Evolutionary conservation across 2,329 filamentous ascomycete species (phyloP).

Genomic region (Zasmidium citrigriseum): DNA sequence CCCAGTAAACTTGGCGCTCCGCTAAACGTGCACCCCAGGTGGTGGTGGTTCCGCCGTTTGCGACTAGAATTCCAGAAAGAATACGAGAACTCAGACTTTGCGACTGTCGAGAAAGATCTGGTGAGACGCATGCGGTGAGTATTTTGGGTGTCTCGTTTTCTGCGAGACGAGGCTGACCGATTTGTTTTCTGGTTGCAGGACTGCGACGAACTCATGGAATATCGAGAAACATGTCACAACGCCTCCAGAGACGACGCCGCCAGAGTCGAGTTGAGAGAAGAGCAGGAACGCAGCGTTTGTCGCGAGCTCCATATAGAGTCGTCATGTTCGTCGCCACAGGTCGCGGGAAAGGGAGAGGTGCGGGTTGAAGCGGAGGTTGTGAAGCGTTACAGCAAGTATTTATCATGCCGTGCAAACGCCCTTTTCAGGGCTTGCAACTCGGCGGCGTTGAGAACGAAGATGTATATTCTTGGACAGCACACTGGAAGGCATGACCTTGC

Average conservation of each 20-base stretch:
- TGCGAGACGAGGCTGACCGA: too few relatives aligned
- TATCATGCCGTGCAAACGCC: not conserved
- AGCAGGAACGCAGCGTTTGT: constrained; percentile 5
- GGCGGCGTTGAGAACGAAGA: not conserved
- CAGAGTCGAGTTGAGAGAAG: constrained; percentile 8
- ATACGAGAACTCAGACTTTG: constrained; percentile 28
- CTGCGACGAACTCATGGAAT: constrained; percentile 27
- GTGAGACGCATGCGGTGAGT: constrained; percentile 31
- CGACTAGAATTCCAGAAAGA: constrained; percentile 30
- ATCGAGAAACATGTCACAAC: constrained; percentile 19
- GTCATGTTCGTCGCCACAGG: not conserved
- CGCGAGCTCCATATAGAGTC: too few relatives aligned
- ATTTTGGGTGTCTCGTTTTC: too few relatives aligned
- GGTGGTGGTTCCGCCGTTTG: constrained; percentile 31
- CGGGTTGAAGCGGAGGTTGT: not conserved
- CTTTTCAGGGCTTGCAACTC: not conserved
- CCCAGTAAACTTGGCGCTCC: too few relatives aligned
- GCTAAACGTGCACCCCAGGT: too few relatives aligned
- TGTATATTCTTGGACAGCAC: not conserved
- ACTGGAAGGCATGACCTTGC: not conserved
- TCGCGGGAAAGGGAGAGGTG: not conserved
- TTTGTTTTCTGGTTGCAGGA: too few relatives aligned
- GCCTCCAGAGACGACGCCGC: not conserved
- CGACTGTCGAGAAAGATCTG: constrained; percentile 33
- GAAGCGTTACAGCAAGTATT: not conserved